Conservation (phyloP, 106 monocot species). For the Triglochin maritima region DNA sequence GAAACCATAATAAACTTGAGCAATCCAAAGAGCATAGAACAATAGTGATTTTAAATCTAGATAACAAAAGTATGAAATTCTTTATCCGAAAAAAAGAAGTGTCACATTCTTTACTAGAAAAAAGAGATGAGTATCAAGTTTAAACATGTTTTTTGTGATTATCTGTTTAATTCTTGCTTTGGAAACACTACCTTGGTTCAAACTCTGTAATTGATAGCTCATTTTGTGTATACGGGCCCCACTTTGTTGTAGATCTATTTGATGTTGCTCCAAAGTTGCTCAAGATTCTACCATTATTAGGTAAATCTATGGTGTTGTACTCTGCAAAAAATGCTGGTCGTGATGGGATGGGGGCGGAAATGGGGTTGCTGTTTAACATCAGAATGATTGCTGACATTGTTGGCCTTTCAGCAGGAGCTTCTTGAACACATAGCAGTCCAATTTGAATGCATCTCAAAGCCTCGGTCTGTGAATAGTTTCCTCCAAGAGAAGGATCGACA, state of each 20-base stretch:
- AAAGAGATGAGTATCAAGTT: too few relatives aligned
- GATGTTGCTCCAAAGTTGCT: slow-evolving; percentile 21
- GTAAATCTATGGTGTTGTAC: slow-evolving; percentile 18
- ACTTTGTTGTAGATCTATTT: slow-evolving; percentile 21
- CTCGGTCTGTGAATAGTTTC: background rate
- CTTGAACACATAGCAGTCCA: slow-evolving; percentile 2
- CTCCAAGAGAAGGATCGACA: background rate
- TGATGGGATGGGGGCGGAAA: background rate
- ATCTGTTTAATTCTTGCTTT: too few relatives aligned
- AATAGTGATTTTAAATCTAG: too few relatives aligned
- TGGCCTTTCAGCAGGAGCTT: background rate
- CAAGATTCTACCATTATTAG: slow-evolving; percentile 14
- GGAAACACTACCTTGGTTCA: slow-evolving; percentile 3
- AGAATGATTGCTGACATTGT: slow-evolving; percentile 1
- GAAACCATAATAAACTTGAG: too few relatives aligned
- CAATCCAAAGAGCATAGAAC: too few relatives aligned
- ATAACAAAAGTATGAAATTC: too few relatives aligned
- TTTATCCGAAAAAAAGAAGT: too few relatives aligned
- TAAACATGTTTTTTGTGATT: too few relatives aligned
- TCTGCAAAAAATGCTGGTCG: slow-evolving; percentile 8
- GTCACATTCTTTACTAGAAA: too few relatives aligned
- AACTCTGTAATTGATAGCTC: background rate
- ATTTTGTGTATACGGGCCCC: background rate
- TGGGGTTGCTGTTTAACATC: background rate
- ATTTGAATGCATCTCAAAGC: slow-evolving; percentile 1